phyloP scores from a whole-genome alignment of 2,329 filamentous ascomycete genomes.

The Lojkania enalia region DNA sequence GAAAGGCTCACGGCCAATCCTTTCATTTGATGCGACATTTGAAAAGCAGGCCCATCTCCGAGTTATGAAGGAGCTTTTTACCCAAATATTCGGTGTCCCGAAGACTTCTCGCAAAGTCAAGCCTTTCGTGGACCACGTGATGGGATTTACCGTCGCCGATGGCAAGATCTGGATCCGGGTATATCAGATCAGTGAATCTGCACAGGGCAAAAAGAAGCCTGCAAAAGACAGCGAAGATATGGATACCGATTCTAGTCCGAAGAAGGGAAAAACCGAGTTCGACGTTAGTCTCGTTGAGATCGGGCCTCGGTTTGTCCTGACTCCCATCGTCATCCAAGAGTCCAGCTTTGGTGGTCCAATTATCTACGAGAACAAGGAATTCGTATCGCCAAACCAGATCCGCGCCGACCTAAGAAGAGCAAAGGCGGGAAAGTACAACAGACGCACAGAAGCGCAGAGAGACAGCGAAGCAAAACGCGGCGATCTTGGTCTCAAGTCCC shows the following conservation, averaged over 20 bases:
- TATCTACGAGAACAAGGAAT: conserved; percentile 98
- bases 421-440: conserved; percentile 78
- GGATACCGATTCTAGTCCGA: conserved; percentile 37
- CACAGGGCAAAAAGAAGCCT: conserved; percentile 56
- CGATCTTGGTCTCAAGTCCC: conserved; percentile 72
- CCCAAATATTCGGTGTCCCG: conserved; percentile 89
- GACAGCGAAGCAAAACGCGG: conserved; percentile 75
- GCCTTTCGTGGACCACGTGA: conserved; percentile 94
- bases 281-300: conserved; percentile 89
- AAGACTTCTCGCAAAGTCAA: conserved; percentile 86
- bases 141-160: conserved; percentile 87
- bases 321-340: conserved; percentile 93
- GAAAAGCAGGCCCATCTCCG: conserved; percentile 77
- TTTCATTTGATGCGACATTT: conserved; percentile 90
- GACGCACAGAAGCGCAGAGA: conserved; percentile 71
- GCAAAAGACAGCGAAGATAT: conserved; percentile 47
- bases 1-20: conserved; percentile 86
- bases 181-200: conserved; percentile 88
- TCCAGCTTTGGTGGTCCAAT: conserved; percentile 94
- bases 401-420: conserved; percentile 75
- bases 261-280: conserved; percentile 62
- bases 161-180: conserved; percentile 95
- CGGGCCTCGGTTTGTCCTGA: conserved; percentile 88
- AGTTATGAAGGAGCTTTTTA: conserved; percentile 86
- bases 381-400: conserved; percentile 94